These are phyloP conservation scores for Quercus aquifolioides DNA, from an alignment of 306 rosid genomes.

Conservation along the genomic window DNA sequence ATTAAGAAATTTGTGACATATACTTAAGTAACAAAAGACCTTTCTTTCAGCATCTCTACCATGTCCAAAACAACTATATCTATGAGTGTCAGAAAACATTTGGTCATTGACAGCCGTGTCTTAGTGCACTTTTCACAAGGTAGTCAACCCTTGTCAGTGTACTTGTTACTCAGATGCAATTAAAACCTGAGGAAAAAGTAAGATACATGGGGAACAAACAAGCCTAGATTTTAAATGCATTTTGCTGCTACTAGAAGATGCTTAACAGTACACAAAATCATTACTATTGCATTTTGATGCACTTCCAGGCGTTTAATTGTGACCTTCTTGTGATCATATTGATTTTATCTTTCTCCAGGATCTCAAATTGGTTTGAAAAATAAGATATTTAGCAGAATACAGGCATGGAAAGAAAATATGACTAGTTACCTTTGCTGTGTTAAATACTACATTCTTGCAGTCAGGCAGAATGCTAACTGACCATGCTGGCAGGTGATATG, in stretches of 20 bases:
- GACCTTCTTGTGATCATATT: background rate
- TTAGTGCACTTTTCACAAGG: background rate
- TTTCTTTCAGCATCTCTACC: background rate
- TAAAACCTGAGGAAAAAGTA: background rate
- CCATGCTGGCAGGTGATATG: slow-evolving; percentile 97
- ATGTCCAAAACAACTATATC: background rate
- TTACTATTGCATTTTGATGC: background rate
- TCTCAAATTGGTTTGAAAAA: background rate
- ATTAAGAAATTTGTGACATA: background rate
- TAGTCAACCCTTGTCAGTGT: background rate
- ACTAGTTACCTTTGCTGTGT: slow-evolving; percentile 77
- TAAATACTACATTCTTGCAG: slow-evolving; percentile 82
- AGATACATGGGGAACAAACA: background rate
- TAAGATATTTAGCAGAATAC: slow-evolving; percentile 1
- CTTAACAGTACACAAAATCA: background rate
- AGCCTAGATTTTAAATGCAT: background rate
- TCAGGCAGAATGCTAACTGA: slow-evolving; percentile 97
- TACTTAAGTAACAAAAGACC: background rate
- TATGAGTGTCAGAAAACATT: background rate
- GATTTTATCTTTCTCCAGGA: background rate
- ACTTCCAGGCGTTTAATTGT: background rate
- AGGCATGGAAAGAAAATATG: slow-evolving; percentile 1
- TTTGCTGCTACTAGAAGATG: background rate
- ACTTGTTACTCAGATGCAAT: background rate
- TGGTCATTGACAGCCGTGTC: background rate